A percentile compares a stretch with the other conserved stretches of the same genome.
Conservation (phyloP, 1,284 basidiomycete genomes). For the Apiotrichum siamense region DNA sequence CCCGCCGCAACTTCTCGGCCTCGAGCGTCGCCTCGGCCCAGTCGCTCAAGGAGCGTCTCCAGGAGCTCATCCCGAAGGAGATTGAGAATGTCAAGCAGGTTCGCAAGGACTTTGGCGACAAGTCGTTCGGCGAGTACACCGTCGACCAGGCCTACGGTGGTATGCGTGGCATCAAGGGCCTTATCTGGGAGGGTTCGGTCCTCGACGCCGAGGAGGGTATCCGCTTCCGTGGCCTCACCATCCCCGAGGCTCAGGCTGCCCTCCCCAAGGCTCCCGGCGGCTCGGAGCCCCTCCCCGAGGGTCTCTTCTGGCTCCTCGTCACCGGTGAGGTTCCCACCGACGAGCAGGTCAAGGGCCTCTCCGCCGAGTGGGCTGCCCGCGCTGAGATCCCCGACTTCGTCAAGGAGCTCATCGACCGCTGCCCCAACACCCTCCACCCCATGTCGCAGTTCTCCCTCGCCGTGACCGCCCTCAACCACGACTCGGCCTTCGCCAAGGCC, state of each 20-base stretch:
- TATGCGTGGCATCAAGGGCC: conserved; percentile 70
- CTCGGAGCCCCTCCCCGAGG: conserved; percentile 85
- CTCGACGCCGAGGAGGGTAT: conserved; percentile 94
- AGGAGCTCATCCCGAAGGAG: conserved; percentile 83
- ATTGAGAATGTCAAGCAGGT: conserved; percentile 81
- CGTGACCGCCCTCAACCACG: conserved; percentile 88
- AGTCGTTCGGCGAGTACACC: conserved; percentile 78
- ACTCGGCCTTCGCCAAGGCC: conserved; percentile 93
- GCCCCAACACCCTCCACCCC: conserved; percentile 87
- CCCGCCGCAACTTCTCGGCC: conserved; percentile 50
- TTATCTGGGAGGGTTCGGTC: conserved; percentile 94
- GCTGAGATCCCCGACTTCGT: conserved; percentile 83
- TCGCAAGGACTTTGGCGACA: conserved; percentile 77
- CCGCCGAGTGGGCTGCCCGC: conserved; percentile 86
- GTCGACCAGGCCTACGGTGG: conserved; percentile 87
- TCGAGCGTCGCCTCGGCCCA: conserved; percentile 58
- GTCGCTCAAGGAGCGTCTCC: conserved; percentile 81
- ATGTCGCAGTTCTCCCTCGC: conserved; percentile 96
- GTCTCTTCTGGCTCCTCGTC: conserved; percentile 89
- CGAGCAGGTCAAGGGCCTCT: conserved; percentile 77
- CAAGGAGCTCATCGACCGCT: conserved; percentile 86
- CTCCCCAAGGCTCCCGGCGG: conserved; percentile 86
- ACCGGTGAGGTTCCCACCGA: conserved; percentile 87
- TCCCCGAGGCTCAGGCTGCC: conserved; percentile 76
- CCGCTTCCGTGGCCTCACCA: conserved; percentile 89